Evolutionary conservation across 441 rosid species (phyloP), one percentile per base, ranked within the genome.

Genomic region (Arabidopsis hybrid): DNA sequence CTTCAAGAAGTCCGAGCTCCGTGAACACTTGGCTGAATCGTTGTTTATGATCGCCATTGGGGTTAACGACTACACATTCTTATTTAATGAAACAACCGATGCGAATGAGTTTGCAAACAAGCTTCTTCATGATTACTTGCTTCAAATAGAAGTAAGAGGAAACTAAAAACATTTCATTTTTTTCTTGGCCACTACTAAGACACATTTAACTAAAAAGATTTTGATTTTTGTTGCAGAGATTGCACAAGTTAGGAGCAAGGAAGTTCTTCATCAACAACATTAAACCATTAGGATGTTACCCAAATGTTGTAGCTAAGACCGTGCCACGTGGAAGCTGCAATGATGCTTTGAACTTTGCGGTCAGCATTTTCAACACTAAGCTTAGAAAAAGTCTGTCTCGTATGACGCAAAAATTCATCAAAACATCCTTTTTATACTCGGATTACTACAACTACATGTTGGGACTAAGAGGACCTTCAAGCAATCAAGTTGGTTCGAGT

Each of bases 31-130:
- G 69, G 65, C 73, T 59, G 38, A 38, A 21, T 77, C 80, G 0
- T 66, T 78, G 63, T 76, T 76, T 46, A 76, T 76, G 75, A 64
- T 53, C 0, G 56, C 69, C 0, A 76, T 76, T 32, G 79, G 79
- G 5, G 53, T 56, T 64, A 76, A 76, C 34, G 79, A 76, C 18
- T 76, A 76, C 26, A 31, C 5, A 5, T 69, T 64, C 61, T 38
- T 17, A 16, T 69, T 3, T 31, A 55, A 21, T 10, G 6, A 5
- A 0, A 12, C 40, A 17, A 47, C 9, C 6, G 12, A 76, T 57
- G 49, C 71, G 1, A 18, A 39, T 49, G 49, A 13, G 14, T 69
- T 70, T 7, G 71, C 79, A 9, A 14, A 64, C 34, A 64, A 32
- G 21, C 79, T 76, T 57, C 71, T 76, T 57, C 61, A 49, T 57